Percentiles rank a stretch among this genome's conserved stretches.
Evolutionary conservation across 305 asterid species (phyloP).

Genomic region (Stenogyne calaminthoides): DNA sequence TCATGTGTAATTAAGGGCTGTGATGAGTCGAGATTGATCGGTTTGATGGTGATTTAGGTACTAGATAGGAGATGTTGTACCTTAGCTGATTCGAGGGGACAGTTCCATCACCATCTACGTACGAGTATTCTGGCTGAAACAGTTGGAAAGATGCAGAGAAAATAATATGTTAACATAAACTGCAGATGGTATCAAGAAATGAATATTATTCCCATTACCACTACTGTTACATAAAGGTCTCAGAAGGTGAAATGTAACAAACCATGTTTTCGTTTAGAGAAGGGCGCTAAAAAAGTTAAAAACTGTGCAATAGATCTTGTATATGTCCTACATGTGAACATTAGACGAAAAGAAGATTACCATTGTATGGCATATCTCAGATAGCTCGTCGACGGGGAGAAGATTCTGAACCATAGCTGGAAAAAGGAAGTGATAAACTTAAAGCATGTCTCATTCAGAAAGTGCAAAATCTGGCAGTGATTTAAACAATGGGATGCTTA

Average conservation of each 20-base stretch:
- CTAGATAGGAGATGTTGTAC: conserved; percentile 30
- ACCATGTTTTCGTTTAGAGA: not conserved
- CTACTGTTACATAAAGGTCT: not conserved
- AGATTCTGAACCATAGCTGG: conserved; percentile 90
- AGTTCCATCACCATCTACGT: conserved; percentile 92
- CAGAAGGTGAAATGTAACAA: not conserved
- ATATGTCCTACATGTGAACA: too few relatives aligned
- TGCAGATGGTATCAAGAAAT: not conserved
- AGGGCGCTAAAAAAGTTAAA: not conserved
- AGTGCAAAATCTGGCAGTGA: not conserved
- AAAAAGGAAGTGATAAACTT: conserved; percentile 20
- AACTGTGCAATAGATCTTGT: not conserved
- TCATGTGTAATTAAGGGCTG: not conserved
- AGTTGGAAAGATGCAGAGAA: not conserved
- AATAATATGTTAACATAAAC: not conserved
- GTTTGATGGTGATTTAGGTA: not conserved
- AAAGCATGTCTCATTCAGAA: not conserved
- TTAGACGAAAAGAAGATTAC: conserved; percentile 36
- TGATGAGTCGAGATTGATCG: not conserved
- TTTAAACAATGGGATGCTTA: too few relatives aligned
- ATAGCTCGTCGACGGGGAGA: conserved; percentile 70
- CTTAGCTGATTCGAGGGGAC: conserved; percentile 90
- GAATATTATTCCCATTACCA: not conserved
- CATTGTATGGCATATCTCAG: conserved; percentile 76
- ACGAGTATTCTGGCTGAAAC: conserved; percentile 81